phyloP scores from a whole-genome alignment of 1,139 yeast genomes.

The Hemisphaericaspora subhashii region DNA sequence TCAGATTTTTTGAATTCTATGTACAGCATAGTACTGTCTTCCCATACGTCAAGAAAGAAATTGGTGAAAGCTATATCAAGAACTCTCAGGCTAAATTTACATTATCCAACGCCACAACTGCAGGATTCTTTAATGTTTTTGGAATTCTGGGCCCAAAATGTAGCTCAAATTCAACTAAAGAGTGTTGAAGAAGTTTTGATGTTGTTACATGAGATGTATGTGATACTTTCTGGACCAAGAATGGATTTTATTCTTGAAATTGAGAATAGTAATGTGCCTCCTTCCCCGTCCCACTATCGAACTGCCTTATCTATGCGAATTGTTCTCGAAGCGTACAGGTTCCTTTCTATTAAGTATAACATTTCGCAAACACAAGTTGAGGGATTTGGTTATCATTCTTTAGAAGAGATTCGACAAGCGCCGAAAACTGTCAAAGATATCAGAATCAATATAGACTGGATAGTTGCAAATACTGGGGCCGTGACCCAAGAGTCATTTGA shows the following conservation, averaged over 20 bases:
- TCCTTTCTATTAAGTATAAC: constrained; percentile 22
- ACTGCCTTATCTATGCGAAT: constrained; percentile 10
- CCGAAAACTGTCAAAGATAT: constrained; percentile 7
- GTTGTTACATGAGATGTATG: constrained; percentile 17
- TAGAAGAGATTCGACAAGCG: constrained; percentile 11
- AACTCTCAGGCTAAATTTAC: constrained; percentile 20
- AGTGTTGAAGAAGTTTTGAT: constrained; percentile 41
- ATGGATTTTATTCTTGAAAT: constrained; percentile 29
- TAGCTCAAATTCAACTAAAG: constrained; percentile 36
- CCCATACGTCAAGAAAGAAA: constrained; percentile 47
- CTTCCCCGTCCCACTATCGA: not conserved
- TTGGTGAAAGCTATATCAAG: constrained; percentile 34
- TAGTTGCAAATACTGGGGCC: constrained; percentile 5
- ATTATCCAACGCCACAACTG: constrained; percentile 3
- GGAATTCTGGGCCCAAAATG: constrained; percentile 9
- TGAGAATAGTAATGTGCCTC: not conserved
- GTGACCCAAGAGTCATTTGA: not conserved
- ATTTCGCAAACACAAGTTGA: constrained; percentile 19
- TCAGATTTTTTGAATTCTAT: constrained; percentile 29
- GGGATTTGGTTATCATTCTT: constrained; percentile 7
- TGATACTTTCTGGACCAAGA: constrained; percentile 28
- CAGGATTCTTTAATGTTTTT: constrained; percentile 2
- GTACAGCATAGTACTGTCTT: constrained; percentile 43
- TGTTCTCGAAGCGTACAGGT: constrained; percentile 23
- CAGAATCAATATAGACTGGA: constrained; percentile 7